These are phyloP conservation scores for Thielaviopsis musarum DNA, from an alignment of 2,329 filamentous ascomycete genomes.

Conservation along the genomic window DNA sequence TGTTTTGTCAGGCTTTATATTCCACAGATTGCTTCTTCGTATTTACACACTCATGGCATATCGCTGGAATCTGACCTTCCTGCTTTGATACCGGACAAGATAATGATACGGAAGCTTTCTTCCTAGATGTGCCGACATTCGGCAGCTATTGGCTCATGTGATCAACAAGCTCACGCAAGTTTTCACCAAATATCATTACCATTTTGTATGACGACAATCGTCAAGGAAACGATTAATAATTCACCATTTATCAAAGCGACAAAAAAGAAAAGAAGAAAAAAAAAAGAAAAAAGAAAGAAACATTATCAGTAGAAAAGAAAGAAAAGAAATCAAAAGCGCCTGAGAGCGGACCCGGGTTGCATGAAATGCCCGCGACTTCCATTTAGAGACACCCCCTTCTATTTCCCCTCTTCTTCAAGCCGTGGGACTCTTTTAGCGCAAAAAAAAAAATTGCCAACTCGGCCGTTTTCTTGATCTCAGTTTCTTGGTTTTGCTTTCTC, in stretches of 20 bases:
- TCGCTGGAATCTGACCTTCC: background rate
- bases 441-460: too few relatives aligned
- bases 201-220: too few relatives aligned
- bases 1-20: too few relatives aligned
- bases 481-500: too few relatives aligned
- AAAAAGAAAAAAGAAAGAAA: background rate
- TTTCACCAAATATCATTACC: too few relatives aligned
- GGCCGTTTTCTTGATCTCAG: too few relatives aligned
- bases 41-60: background rate
- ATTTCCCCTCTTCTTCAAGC: background rate
- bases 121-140: background rate
- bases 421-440: too few relatives aligned
- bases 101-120: background rate
- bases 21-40: background rate
- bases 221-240: background rate
- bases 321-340: background rate
- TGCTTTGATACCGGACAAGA: background rate
- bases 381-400: background rate
- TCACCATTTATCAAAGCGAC: background rate
- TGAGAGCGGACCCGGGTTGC: background rate
- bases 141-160: background rate
- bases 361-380: too few relatives aligned
- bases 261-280: background rate
- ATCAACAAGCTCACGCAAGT: too few relatives aligned
- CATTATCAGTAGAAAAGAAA: too few relatives aligned